Base-by-base conservation (phyloP, 768 basidiomycete species). In the Rhizopogon rudus region DNA sequence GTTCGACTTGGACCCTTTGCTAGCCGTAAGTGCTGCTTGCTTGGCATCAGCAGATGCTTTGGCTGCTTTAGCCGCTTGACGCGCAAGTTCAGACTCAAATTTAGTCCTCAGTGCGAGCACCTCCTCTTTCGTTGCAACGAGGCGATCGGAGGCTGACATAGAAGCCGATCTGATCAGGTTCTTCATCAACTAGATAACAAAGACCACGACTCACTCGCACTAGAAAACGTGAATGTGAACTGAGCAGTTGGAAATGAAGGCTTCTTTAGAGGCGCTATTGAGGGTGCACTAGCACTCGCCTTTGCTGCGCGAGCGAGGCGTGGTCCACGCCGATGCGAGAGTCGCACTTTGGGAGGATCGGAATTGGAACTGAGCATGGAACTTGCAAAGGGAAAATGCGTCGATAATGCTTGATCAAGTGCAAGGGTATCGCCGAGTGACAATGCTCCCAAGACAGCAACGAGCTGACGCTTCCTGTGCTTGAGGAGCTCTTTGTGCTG, bases 401-500 rank as follows among this genome's bases (percentile, higher is more conserved):
- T 79, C 40, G 84, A 83, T 44, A 93, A 72, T 28, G 90, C 91
- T 67, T 87, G 86, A 65, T 93, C 90, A 29, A 92, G 73, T 37
- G 88, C 87, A 42, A 91, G 75, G 13, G 84, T 81, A 68, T 90
- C 85, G 16, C 82, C 82, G 60, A 80, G 77, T 8, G 86, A 81
- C 52, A 87, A 67, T 25, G 83, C 81, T 17, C 85, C 86, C 46
- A 91, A 76, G 22, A 88, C 83, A 3, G 82, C 79, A 13, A 82
- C 82, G 42, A 93, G 74, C 70, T 90, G 88, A 51, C 83, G 77
- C 66, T 86, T 87, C 60, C 88, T 74, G 53, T 71, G 77, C 68
- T 78, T 84, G 60, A 91, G 74, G 66, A 86, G 72, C 58, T 90
- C 87, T 68, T 92, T 92, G 63, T 86, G 83, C 72, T 84, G 83